phyloP scores from a whole-genome alignment of 2,329 filamentous ascomycete genomes.

The Pseudogymnoascus sp. region DNA sequence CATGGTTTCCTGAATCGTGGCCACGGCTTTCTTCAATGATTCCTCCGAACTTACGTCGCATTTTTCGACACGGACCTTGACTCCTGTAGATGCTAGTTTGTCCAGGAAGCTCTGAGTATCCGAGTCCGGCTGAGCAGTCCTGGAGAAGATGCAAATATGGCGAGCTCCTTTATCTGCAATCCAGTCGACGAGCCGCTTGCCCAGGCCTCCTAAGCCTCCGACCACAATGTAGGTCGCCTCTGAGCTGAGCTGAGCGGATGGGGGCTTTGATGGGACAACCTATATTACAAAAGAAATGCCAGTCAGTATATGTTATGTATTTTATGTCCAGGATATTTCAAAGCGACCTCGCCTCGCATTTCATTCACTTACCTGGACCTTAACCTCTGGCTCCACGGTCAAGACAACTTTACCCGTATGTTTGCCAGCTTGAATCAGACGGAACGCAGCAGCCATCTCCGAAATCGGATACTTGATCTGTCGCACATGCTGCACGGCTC shows the following conservation, averaged over 20 bases:
- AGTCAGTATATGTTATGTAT: not conserved
- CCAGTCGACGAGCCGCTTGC: not conserved
- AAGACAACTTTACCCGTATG: not conserved
- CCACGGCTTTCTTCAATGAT: not conserved
- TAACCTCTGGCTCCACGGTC: not conserved
- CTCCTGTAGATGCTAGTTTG: not conserved
- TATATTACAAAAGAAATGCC: not conserved
- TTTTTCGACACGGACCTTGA: not conserved
- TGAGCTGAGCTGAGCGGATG: slow-evolving; percentile 12
- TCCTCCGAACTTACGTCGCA: not conserved
- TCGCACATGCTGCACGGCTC: too few species aligned
- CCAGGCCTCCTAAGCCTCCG: slow-evolving; percentile 23
- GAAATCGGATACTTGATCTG: not conserved
- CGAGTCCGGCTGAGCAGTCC: not conserved
- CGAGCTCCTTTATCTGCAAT: not conserved
- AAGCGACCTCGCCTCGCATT: not conserved
- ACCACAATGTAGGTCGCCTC: slow-evolving; percentile 26
- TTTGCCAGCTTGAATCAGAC: not conserved
- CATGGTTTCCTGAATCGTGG: not conserved
- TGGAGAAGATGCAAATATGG: not conserved
- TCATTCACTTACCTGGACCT: not conserved
- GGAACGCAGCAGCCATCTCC: not conserved
- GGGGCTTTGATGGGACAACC: not conserved
- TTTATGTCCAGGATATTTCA: not conserved
- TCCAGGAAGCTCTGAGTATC: slow-evolving; percentile 1